phyloP scores from a whole-genome alignment of 371 early-diverging fungal species.

The Saksenaea vasiformis region DNA sequence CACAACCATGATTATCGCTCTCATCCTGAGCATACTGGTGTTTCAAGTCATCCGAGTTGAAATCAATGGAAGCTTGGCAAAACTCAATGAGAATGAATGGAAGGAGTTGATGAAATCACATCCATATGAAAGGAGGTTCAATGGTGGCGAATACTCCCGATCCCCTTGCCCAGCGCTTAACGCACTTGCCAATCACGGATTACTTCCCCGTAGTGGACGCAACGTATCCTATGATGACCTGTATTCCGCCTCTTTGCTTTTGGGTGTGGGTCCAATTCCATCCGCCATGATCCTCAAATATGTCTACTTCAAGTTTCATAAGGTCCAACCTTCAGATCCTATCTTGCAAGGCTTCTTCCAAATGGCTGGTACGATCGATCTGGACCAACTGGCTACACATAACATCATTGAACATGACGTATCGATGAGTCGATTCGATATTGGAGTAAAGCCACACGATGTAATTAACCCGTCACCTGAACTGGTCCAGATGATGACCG shows the following conservation, averaged over 20 bases:
- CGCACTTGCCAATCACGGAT: slow-evolving; percentile 43
- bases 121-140: slow-evolving; percentile 20
- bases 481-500: slow-evolving; percentile 15
- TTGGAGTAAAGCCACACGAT: slow-evolving; percentile 8
- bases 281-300: slow-evolving; percentile 10
- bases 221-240: slow-evolving; percentile 28
- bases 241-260: slow-evolving; percentile 17
- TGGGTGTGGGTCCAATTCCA: slow-evolving; percentile 18
- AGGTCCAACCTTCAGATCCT: slow-evolving; percentile 9
- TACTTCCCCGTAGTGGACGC: slow-evolving; percentile 32
- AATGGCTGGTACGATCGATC: slow-evolving; percentile 10
- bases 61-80: background rate
- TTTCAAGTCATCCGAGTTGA: background rate
- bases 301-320: slow-evolving; percentile 17
- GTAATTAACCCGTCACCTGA: slow-evolving; percentile 10
- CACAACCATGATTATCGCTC: background rate
- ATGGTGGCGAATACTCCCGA: slow-evolving; percentile 15
- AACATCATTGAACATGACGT: slow-evolving; percentile 44
- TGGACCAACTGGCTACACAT: slow-evolving; percentile 26
- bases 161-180: slow-evolving; percentile 46
- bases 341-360: slow-evolving; percentile 12
- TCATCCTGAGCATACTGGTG: background rate
- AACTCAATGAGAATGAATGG: slow-evolving; percentile 17
- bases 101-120: slow-evolving; percentile 23
- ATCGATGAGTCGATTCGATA: slow-evolving; percentile 33